Conservation (phyloP, 2,329 filamentous ascomycete genomes). For the Dactylellina cionopaga region DNA sequence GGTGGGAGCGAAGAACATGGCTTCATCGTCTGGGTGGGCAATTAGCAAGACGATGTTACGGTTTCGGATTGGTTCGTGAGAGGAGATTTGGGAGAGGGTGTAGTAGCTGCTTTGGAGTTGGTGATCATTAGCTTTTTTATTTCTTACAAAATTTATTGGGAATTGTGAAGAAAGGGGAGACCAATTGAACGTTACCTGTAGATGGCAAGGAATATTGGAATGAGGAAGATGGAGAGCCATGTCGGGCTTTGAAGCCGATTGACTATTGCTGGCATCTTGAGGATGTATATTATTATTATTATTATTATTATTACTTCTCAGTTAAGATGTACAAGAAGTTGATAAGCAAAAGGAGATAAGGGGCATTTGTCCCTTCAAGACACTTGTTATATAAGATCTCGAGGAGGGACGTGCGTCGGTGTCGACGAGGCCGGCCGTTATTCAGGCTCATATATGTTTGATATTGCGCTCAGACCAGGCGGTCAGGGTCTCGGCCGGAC, state of each 20-base stretch:
- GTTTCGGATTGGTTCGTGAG: constrained; percentile 75
- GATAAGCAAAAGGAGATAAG: constrained; percentile 2
- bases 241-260: constrained; percentile 19
- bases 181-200: too few relatives aligned
- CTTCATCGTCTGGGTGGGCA: constrained; percentile 97
- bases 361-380: constrained; percentile 2
- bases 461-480: constrained; percentile 33
- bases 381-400: constrained; percentile 1
- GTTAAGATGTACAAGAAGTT: not conserved
- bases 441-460: constrained; percentile 25
- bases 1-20: constrained; percentile 97
- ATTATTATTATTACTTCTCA: too few relatives aligned
- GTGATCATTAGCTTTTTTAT: constrained; percentile 60
- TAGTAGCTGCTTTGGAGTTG: constrained; percentile 65
- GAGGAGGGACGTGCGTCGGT: constrained; percentile 15
- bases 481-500: constrained; percentile 1
- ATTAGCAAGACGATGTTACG: constrained; percentile 93
- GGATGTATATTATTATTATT: too few relatives aligned
- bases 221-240: constrained; percentile 56
- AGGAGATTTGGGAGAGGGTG: constrained; percentile 63
- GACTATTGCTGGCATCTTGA: constrained; percentile 22
- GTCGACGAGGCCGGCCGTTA: not conserved
- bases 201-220: constrained; percentile 53
- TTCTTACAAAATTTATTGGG: not conserved
- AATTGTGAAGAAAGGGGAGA: constrained; percentile 2